phyloP scores from a whole-genome alignment of 805 yeast genomes.

The Zygosaccharomyces kombuchaensis region DNA sequence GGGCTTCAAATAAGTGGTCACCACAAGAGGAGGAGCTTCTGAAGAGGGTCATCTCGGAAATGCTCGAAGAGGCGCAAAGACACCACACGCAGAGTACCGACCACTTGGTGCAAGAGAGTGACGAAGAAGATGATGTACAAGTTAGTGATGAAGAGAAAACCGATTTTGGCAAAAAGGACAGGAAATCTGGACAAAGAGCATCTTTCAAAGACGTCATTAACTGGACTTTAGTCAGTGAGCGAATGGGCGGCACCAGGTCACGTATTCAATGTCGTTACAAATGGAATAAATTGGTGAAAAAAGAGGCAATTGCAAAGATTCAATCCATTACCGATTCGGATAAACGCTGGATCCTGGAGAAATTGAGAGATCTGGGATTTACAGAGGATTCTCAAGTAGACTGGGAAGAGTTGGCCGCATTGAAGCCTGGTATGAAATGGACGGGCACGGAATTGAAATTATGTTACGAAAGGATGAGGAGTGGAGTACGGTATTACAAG shows the following conservation, averaged over 20 bases:
- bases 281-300: slow-evolving; percentile 77
- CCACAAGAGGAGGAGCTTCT: slow-evolving; percentile 63
- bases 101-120: slow-evolving; percentile 15
- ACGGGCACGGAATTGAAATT: slow-evolving; percentile 55
- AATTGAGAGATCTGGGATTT: slow-evolving; percentile 42
- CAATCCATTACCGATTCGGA: slow-evolving; percentile 45
- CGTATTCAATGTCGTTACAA: slow-evolving; percentile 94
- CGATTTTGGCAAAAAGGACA: slow-evolving; percentile 17
- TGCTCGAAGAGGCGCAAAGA: slow-evolving; percentile 38
- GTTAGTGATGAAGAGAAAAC: slow-evolving; percentile 18
- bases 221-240: slow-evolving; percentile 89
- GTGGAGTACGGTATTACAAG: slow-evolving; percentile 46
- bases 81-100: slow-evolving; percentile 16
- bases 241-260: slow-evolving; percentile 83
- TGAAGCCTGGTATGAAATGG: slow-evolving; percentile 48
- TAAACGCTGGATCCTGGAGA: slow-evolving; percentile 46
- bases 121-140: slow-evolving; percentile 19
- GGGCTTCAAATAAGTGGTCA: slow-evolving; percentile 79
- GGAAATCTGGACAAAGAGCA: slow-evolving; percentile 23
- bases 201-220: slow-evolving; percentile 50
- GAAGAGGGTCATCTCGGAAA: slow-evolving; percentile 48
- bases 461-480: slow-evolving; percentile 58
- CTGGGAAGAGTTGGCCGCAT: slow-evolving; percentile 51
- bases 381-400: slow-evolving; percentile 43
- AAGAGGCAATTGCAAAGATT: slow-evolving; percentile 47